Evolutionary conservation across 768 basidiomycete species (phyloP), one percentile per base, ranked within the genome.

Genomic region (Lyophyllum decastes): DNA sequence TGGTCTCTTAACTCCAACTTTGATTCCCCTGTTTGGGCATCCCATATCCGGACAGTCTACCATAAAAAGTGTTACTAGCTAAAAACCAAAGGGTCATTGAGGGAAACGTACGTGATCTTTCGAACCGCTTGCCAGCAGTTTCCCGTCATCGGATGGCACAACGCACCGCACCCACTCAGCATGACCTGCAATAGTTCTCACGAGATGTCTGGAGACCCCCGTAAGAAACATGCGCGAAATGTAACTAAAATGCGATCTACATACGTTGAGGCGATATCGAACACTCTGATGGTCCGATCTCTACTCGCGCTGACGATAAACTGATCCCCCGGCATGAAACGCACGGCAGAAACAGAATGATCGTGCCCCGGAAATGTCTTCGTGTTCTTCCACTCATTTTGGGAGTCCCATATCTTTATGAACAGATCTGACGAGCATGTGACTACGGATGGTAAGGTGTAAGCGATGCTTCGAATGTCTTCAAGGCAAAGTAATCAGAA

Each of bases 321-420:
- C 68, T 89, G 89, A 68, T 94, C 94, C 50, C 88, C 87, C 0
- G 93, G 92, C 66, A 94, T 79, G 69, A 95, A 96, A 19, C 88
- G 83, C 1, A 89, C 93, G 25, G 86, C 85, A 11, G 94, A 95
- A 48, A 96, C 90, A 12, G 90, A 86, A 71, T 96, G 94, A 70
- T 96, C 94, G 66, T 96, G 94, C 8, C 94, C 94, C 55, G 88
- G 85, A 49, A 95, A 77, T 2, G 94, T 94, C 73, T 90, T 91
- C 57, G 81, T 80, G 70, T 93, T 94, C 76, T 92, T 93, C 82
- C 92, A 95, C 64, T 94, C 92, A 70, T 93, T 90, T 62, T 87
- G 82, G 16, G 88, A 84, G 71, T 95, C 92, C 94, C 94, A 96
- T 58, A 96, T 81, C 75, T 94, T 94, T 76, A 96, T 87, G 65